Percentiles rank a stretch among this genome's conserved stretches.
phyloP scores from a whole-genome alignment of 257 asterid species.

The Gentiana straminea region DNA sequence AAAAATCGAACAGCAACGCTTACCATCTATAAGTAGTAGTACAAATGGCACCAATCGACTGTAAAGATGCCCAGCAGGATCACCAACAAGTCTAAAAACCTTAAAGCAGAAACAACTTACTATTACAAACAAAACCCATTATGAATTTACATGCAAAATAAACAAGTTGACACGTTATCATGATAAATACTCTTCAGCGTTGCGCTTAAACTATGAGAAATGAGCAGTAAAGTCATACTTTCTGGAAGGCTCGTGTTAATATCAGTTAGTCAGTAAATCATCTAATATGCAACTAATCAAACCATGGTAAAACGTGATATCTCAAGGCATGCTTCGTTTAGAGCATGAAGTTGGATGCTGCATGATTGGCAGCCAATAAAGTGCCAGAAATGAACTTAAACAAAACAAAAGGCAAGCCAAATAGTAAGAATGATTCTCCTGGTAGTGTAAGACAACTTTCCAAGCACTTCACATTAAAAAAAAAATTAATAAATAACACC shows the following conservation, averaged over 20 bases:
- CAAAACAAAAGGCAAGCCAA: too few relatives aligned
- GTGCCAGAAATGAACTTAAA: not conserved
- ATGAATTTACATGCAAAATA: not conserved
- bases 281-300: too few relatives aligned
- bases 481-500: not conserved
- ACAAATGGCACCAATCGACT: conserved; percentile 60
- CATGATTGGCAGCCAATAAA: not conserved
- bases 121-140: conserved; percentile 3
- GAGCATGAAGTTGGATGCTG: not conserved
- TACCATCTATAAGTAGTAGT: conserved; percentile 66
- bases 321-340: not conserved
- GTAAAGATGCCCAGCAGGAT: conserved; percentile 51
- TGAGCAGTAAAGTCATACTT: too few relatives aligned
- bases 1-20: conserved; percentile 6
- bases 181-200: too few relatives aligned
- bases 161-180: not conserved
- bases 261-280: too few relatives aligned
- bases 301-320: too few relatives aligned
- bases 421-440: not conserved
- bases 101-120: conserved; percentile 9
- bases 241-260: too few relatives aligned
- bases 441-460: not conserved
- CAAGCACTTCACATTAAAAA: not conserved
- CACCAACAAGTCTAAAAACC: conserved; percentile 44
- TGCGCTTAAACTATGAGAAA: too few relatives aligned